Conservation (phyloP, 164 flowering plant species). For the Magnolia sinica region DNA sequence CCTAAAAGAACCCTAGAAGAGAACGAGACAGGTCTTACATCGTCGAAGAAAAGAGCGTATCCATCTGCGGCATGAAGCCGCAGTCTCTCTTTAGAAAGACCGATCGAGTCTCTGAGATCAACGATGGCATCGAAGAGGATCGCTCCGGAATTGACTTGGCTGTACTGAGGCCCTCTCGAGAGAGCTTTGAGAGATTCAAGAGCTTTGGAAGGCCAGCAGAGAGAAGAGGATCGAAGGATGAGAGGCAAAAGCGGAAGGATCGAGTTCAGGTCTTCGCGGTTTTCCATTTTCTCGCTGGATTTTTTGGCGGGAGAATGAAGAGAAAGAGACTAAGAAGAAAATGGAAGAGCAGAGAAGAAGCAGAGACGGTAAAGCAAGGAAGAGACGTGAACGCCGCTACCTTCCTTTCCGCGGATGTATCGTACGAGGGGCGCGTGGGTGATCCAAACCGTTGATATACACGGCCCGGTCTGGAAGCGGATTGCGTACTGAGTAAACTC, state of each 20-base stretch:
- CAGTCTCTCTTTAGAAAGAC: constrained; percentile 32
- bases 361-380: neutral
- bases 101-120: constrained; percentile 52
- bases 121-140: constrained; percentile 52
- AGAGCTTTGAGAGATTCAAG: constrained; percentile 54
- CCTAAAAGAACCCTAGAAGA: neutral
- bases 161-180: constrained; percentile 55
- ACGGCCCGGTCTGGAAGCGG: too few relatives aligned
- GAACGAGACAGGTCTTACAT: constrained; percentile 28
- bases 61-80: constrained; percentile 46
- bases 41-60: constrained; percentile 65
- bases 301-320: neutral
- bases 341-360: neutral
- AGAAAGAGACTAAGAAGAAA: neutral
- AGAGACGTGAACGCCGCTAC: too few relatives aligned
- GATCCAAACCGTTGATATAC: too few relatives aligned
- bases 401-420: too few relatives aligned
- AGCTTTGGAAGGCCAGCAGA: constrained; percentile 68
- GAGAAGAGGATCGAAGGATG: constrained; percentile 33
- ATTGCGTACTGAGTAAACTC: too few relatives aligned
- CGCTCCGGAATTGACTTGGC: constrained; percentile 64
- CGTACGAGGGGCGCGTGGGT: too few relatives aligned
- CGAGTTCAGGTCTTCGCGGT: constrained; percentile 48
- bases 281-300: constrained; percentile 32
- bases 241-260: constrained; percentile 60